These are phyloP conservation scores for Blepharisma japonicum DNA, from an alignment of 73 alveolate genomes.

Conservation along the genomic window DNA sequence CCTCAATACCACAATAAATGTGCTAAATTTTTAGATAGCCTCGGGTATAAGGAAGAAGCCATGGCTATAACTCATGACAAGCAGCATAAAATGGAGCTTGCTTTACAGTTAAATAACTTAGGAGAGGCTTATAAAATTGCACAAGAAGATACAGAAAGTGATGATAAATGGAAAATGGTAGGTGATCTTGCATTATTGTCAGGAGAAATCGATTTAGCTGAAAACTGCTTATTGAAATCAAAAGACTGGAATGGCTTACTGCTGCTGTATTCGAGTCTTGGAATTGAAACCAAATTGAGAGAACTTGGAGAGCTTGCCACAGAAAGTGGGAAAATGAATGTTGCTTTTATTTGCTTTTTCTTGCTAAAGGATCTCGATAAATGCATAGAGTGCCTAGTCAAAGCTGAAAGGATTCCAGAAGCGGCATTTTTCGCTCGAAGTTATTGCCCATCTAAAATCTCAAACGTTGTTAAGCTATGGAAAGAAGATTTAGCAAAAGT, in stretches of 20 bases:
- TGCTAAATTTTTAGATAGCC: slow-evolving; percentile 79
- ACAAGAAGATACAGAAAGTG: slow-evolving; percentile 51
- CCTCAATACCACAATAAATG: slow-evolving; percentile 56
- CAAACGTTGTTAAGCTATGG: slow-evolving; percentile 76
- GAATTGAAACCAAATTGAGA: slow-evolving; percentile 66
- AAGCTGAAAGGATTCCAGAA: slow-evolving; percentile 83
- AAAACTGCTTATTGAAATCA: slow-evolving; percentile 68
- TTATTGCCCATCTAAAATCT: slow-evolving; percentile 80
- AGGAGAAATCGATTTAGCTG: slow-evolving; percentile 87
- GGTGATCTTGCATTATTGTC: slow-evolving; percentile 86
- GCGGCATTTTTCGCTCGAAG: slow-evolving; percentile 97
- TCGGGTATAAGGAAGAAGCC: slow-evolving; percentile 79
- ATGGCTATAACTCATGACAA: slow-evolving; percentile 79
- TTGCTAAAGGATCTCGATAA: slow-evolving; percentile 60
- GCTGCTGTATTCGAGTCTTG: slow-evolving; percentile 70
- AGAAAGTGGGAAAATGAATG: slow-evolving; percentile 74
- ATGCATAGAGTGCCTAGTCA: slow-evolving; percentile 64
- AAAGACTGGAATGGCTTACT: slow-evolving; percentile 82
- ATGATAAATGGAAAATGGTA: slow-evolving; percentile 83
- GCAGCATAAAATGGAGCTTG: slow-evolving; percentile 90
- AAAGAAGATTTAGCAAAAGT: slow-evolving; percentile 55
- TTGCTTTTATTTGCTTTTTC: slow-evolving; percentile 83
- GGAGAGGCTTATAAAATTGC: slow-evolving; percentile 88
- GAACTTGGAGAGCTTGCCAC: slow-evolving; percentile 66
- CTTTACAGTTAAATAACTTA: slow-evolving; percentile 68